Conservation (phyloP, 2,329 filamentous ascomycete genomes). For the Neopestalotiopsis sp. region DNA sequence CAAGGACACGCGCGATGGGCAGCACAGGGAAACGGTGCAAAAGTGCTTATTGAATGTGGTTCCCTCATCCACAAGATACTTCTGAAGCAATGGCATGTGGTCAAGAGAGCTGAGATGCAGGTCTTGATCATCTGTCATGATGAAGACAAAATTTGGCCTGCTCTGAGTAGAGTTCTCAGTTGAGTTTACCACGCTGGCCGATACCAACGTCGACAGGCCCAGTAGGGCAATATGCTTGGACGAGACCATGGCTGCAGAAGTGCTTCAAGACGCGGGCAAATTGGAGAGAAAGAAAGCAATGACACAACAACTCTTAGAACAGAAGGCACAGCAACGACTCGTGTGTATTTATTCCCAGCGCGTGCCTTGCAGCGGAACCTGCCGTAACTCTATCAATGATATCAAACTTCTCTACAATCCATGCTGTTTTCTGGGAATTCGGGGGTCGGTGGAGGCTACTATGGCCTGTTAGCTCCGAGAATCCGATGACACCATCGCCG, state of each 20-base stretch:
- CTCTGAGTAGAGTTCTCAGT: conserved; percentile 44
- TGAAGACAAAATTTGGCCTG: conserved; percentile 66
- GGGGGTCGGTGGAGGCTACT: background rate
- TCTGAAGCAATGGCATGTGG: conserved; percentile 63
- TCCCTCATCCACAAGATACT: conserved; percentile 62
- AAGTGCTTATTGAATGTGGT: conserved; percentile 67
- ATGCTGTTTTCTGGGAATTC: background rate
- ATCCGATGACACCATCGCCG: background rate
- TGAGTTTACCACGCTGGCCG: conserved; percentile 59
- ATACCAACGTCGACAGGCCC: conserved; percentile 50
- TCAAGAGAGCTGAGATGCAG: conserved; percentile 63
- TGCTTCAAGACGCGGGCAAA: background rate
- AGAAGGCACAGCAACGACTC: background rate
- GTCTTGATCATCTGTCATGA: conserved; percentile 73
- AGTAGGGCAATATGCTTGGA: background rate
- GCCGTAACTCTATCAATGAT: background rate
- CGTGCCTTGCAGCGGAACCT: background rate
- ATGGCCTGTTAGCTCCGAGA: background rate
- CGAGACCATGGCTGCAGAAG: background rate
- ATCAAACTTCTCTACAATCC: background rate
- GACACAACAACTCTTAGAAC: background rate
- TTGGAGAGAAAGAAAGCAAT: background rate
- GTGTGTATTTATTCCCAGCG: background rate
- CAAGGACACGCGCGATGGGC: conserved; percentile 68
- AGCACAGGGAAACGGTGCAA: conserved; percentile 70